phyloP scores from a whole-genome alignment of 192 early-diverging fungal species.

The Oehlia diaphana region DNA sequence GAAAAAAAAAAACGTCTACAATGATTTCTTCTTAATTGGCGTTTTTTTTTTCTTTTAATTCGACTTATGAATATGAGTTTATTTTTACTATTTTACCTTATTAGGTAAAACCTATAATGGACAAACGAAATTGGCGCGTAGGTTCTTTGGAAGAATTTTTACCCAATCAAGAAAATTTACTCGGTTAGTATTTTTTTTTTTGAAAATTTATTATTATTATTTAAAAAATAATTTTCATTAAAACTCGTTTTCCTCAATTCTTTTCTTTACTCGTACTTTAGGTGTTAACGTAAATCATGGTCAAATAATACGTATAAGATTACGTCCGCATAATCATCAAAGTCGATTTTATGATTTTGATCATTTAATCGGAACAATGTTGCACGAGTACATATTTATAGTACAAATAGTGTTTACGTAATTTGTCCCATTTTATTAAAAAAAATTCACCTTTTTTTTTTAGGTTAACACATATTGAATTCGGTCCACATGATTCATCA shows the following conservation, averaged over 20 bases:
- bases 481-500: constrained; percentile 62
- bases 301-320: constrained; percentile 62
- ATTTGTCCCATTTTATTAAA: too few relatives aligned
- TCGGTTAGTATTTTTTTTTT: constrained; percentile 30
- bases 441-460: not conserved
- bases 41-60: not conserved
- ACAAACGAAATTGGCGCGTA: constrained; percentile 60
- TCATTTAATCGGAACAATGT: constrained; percentile 70
- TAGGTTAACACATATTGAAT: constrained; percentile 47
- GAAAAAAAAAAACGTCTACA: too few relatives aligned
- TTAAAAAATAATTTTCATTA: too few relatives aligned
- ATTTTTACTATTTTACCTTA: not conserved
- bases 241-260: too few relatives aligned
- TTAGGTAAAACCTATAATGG: constrained; percentile 72
- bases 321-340: constrained; percentile 56
- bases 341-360: constrained; percentile 59
- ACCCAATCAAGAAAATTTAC: constrained; percentile 45
- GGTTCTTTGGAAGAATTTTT: constrained; percentile 59
- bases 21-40: too few relatives aligned
- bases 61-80: not conserved
- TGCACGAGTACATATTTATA: constrained; percentile 56
- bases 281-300: constrained; percentile 76
- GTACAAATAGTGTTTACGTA: too few relatives aligned
- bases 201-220: too few relatives aligned
- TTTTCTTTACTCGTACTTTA: constrained; percentile 6